These are phyloP conservation scores for Amoeboaphelidium protococcarum DNA, from an alignment of 371 early-diverging fungal species.

Conservation along the genomic window DNA sequence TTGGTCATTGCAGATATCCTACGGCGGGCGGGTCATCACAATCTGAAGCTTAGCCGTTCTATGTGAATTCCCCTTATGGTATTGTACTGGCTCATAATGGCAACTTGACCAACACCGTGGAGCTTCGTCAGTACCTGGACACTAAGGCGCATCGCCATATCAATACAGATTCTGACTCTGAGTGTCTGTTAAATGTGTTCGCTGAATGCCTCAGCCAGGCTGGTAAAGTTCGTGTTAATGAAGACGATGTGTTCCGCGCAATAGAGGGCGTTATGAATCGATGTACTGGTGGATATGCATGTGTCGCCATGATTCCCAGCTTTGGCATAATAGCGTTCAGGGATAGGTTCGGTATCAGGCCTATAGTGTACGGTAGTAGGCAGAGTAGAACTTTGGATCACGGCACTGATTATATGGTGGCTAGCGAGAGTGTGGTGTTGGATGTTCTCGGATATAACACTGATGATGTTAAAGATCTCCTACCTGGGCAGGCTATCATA, in stretches of 20 bases:
- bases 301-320: constrained; percentile 79
- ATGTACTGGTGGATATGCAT: constrained; percentile 76
- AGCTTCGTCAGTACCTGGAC: constrained; percentile 60
- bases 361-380: constrained; percentile 66
- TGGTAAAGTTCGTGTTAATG: constrained; percentile 36
- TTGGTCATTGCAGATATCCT: constrained; percentile 92
- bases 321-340: constrained; percentile 1
- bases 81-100: constrained; percentile 93
- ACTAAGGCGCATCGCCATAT: constrained; percentile 85
- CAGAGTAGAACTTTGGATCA: constrained; percentile 7
- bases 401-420: constrained; percentile 70
- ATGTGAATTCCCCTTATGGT: constrained; percentile 93
- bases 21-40: constrained; percentile 78
- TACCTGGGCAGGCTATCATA: constrained; percentile 71
- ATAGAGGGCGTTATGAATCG: constrained; percentile 45
- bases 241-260: constrained; percentile 87
- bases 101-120: constrained; percentile 73
- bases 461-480: constrained; percentile 63
- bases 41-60: constrained; percentile 93
- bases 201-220: constrained; percentile 25
- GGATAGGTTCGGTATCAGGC: constrained; percentile 86
- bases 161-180: constrained; percentile 94
- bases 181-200: constrained; percentile 79
- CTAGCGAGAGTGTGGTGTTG: constrained; percentile 79
- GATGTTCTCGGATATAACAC: constrained; percentile 56